Base-by-base conservation (phyloP, 345 rosid species). In the Rhodamnia rubescens region DNA sequence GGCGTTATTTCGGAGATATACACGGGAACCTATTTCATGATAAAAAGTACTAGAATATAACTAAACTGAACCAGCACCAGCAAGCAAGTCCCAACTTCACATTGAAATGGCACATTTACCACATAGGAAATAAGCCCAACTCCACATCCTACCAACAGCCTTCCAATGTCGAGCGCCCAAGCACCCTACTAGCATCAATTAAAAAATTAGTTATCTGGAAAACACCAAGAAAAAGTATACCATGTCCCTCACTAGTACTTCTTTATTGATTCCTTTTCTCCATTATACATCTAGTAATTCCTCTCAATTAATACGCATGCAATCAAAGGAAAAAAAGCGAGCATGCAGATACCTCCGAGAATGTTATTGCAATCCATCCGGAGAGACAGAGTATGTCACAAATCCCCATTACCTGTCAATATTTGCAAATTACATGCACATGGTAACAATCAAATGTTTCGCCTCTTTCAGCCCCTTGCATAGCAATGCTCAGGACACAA, bases 1-100 rank as follows among this genome's bases (percentile, higher is more conserved):
- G 98, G 98, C 7, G 98, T 92, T 29, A 96, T 89, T 92, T 96
- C 99, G 81, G 98, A 98, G 83, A 96, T 93, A 89, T 91, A 96
- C 42, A 96, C 85, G 0, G 98, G 98, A 53, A 93, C 96, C 98
- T 96, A 83, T 42, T 57, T 75, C 50, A 75, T 22, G 7, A 36
- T 69, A 12, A 42, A 32, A 69, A 36, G 20, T 36, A 36, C 78
- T 69, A 69, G 36, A 18, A 32, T 36, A 32, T 69, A 69, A 69
- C 26, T 69, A 18, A 69, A 69, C 47, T 69, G 78, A 69, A 36
- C 36, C 47, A 16, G 78, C 47, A 36, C 59, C 18, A 29, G 27
- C 24, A 5, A 53, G 40, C 58, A 83, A 22, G 81, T 42, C 14
- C 20, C 51, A 47, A 49, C 12, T 44, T 82, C 7, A 27, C 13